These are phyloP conservation scores for Rubia balearica DNA, from an alignment of 305 asterid genomes.

Conservation along the genomic window DNA sequence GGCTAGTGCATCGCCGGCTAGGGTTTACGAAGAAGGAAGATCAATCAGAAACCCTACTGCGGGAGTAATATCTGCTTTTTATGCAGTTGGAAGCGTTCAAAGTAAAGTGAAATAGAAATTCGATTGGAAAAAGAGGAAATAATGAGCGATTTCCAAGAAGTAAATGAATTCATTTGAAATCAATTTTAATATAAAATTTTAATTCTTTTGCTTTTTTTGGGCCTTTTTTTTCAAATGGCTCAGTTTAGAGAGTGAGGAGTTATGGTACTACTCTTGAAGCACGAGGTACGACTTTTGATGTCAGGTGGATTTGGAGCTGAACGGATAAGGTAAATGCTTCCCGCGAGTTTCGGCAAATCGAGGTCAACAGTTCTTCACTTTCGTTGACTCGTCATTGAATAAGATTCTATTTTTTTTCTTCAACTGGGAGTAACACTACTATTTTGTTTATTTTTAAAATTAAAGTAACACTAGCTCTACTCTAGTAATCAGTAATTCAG, in stretches of 20 bases:
- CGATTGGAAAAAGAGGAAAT: not conserved
- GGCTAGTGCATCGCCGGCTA: constrained; percentile 24
- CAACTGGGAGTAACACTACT: too few relatives aligned
- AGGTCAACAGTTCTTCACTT: not conserved
- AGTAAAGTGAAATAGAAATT: not conserved
- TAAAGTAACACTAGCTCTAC: too few relatives aligned
- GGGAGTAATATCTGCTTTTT: constrained; percentile 1
- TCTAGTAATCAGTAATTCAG: too few relatives aligned
- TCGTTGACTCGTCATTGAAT: not conserved
- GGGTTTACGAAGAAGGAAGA: constrained; percentile 26
- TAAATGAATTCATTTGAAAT: not conserved
- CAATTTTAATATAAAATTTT: not conserved
- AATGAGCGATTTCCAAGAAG: not conserved
- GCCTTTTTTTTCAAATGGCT: not conserved
- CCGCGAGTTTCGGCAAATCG: constrained; percentile 6
- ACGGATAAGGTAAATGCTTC: not conserved
- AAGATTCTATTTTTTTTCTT: too few relatives aligned
- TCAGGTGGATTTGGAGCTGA: constrained; percentile 19
- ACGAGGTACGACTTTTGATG: constrained; percentile 3
- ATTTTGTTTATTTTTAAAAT: too few relatives aligned
- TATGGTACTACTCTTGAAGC: not conserved
- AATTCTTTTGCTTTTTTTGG: not conserved
- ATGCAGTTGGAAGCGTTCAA: not conserved
- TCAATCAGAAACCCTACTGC: constrained; percentile 46
- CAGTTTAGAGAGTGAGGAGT: not conserved